Conservation (phyloP, 2,329 filamentous ascomycete species). For the Pseudogymnoascus destructans region DNA sequence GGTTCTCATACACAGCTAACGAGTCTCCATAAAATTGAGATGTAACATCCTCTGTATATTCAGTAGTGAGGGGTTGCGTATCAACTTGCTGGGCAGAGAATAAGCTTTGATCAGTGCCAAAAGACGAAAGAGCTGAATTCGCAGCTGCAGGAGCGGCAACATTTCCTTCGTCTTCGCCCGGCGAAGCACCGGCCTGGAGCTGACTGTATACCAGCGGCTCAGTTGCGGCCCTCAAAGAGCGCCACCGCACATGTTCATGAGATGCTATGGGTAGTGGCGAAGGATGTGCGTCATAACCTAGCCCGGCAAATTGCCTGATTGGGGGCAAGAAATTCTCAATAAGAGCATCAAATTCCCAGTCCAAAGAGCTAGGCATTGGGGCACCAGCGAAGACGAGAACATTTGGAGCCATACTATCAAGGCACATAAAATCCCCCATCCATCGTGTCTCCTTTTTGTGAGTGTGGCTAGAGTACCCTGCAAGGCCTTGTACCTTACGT, state of each 20-base stretch:
- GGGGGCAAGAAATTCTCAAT: constrained; percentile 33
- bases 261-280: constrained; percentile 10
- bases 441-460: background rate
- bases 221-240: constrained; percentile 35
- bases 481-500: constrained; percentile 23
- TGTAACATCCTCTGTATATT: constrained; percentile 28
- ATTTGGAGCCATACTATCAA: constrained; percentile 18
- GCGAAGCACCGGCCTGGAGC: constrained; percentile 35
- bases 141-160: constrained; percentile 37
- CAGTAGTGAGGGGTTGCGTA: constrained; percentile 11
- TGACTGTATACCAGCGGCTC: constrained; percentile 34
- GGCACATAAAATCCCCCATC: background rate
- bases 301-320: constrained; percentile 30
- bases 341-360: constrained; percentile 41
- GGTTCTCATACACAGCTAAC: constrained; percentile 53
- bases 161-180: constrained; percentile 23
- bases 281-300: constrained; percentile 13
- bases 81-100: constrained; percentile 17
- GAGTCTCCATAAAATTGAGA: constrained; percentile 69
- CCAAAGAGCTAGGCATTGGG: constrained; percentile 39
- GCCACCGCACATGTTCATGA: constrained; percentile 31
- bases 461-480: background rate
- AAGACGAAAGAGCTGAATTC: constrained; percentile 25
- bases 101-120: constrained; percentile 9
- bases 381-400: constrained; percentile 45